Percentiles rank a stretch among this genome's conserved stretches.
Conservation (phyloP, 805 yeast genomes). For the Millerozyma miso region DNA sequence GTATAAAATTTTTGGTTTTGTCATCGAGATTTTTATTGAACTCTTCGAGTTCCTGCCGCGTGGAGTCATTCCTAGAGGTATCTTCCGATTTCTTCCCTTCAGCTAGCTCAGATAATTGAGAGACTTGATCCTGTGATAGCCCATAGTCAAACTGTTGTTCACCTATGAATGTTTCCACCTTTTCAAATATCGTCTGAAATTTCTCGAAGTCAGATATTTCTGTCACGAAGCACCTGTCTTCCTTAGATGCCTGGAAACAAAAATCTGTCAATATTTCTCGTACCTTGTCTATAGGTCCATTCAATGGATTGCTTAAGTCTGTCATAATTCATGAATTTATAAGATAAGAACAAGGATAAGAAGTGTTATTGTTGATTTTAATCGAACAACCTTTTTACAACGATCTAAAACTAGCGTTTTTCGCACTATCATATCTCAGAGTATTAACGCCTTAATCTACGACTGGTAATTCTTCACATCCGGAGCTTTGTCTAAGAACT, state of each 20-base stretch:
- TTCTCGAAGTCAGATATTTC: conserved; percentile 1
- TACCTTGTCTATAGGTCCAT: background rate
- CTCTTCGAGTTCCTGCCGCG: conserved; percentile 10
- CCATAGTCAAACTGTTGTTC: conserved; percentile 3
- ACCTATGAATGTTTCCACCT: conserved; percentile 1
- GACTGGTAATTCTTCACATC: too few relatives aligned
- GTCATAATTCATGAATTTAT: too few relatives aligned
- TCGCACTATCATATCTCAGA: too few relatives aligned
- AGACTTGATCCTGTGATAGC: background rate
- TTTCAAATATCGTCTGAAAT: conserved; percentile 1
- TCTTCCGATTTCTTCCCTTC: conserved; percentile 1
- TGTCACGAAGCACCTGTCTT: background rate
- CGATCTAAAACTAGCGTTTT: too few relatives aligned
- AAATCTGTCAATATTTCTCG: background rate
- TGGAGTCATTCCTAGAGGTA: conserved; percentile 5
- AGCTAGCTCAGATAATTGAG: conserved; percentile 1
- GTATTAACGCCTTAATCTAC: too few relatives aligned
- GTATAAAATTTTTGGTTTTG: conserved; percentile 17
- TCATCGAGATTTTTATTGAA: conserved; percentile 21
- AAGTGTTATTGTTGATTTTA: too few relatives aligned
- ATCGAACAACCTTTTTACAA: too few relatives aligned
- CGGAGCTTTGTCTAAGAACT: too few relatives aligned
- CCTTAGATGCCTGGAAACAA: background rate
- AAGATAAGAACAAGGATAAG: too few relatives aligned
- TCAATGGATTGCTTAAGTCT: background rate